These are phyloP conservation scores for Sabuloglossum arenarium DNA, from an alignment of 495 filamentous ascomycete species.

Conservation along the genomic window DNA sequence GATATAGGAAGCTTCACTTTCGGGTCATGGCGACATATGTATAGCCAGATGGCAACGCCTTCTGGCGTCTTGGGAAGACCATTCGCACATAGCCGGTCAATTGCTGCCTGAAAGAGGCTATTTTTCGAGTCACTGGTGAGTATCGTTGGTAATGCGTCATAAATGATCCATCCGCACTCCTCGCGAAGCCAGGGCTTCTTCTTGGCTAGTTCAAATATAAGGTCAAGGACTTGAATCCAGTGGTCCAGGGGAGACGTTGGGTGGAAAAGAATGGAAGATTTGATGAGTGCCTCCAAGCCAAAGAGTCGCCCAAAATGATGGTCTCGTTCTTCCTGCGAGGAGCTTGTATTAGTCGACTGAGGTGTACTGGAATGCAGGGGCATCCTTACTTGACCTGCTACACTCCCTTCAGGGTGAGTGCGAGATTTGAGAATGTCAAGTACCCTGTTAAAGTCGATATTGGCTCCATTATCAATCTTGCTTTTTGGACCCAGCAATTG, in stretches of 20 bases:
- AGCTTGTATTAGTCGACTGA: conserved; percentile 1
- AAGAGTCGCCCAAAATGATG: conserved; percentile 71
- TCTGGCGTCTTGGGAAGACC: conserved; percentile 60
- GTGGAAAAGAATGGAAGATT: conserved; percentile 48
- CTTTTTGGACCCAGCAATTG: conserved; percentile 9
- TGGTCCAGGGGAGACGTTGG: conserved; percentile 23
- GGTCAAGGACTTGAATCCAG: conserved; percentile 40
- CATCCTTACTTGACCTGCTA: conserved; percentile 35
- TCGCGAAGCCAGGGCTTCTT: conserved; percentile 75
- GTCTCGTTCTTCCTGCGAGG: conserved; percentile 56
- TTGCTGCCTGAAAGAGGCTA: conserved; percentile 33
- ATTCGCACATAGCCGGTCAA: conserved; percentile 37
- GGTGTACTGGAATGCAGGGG: neutral
- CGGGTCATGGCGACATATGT: conserved; percentile 27
- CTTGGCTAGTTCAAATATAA: conserved; percentile 33
- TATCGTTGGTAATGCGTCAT: conserved; percentile 25
- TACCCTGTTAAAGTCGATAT: conserved; percentile 30
- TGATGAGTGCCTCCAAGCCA: conserved; percentile 65
- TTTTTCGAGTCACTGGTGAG: conserved; percentile 17
- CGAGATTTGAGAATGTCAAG: conserved; percentile 46
- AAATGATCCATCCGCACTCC: conserved; percentile 59
- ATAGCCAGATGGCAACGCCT: conserved; percentile 76
- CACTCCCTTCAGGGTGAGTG: conserved; percentile 39
- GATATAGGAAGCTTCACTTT: conserved; percentile 39
- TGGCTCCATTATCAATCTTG: conserved; percentile 13